A percentile compares a stretch with the other conserved stretches of the same genome.
Evolutionary conservation across 805 yeast genomes (phyloP).

Genomic region (Scheffersomyces coipomensis): DNA sequence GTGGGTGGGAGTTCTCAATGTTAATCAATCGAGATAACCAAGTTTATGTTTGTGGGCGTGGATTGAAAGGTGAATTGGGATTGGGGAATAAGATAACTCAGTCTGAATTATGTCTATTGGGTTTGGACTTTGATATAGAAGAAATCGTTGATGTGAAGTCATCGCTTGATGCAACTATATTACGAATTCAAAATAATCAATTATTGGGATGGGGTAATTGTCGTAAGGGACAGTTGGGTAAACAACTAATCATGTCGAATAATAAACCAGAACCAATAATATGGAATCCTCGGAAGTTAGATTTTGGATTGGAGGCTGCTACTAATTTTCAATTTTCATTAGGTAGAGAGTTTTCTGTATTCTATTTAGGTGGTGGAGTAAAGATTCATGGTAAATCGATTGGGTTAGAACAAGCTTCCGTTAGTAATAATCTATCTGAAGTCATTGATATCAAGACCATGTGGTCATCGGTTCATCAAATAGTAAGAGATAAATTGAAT

Average conservation of each 20-base stretch:
- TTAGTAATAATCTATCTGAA: too few relatives aligned
- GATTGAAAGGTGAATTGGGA: conserved; percentile 77
- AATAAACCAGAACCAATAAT: conserved; percentile 6
- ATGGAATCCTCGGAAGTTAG: conserved; percentile 21
- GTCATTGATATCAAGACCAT: conserved; percentile 36
- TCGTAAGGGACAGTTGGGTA: conserved; percentile 56
- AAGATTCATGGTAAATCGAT: conserved; percentile 9
- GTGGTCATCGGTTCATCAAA: conserved; percentile 78
- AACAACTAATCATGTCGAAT: conserved; percentile 1
- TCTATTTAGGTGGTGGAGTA: conserved; percentile 13
- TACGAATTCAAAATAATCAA: conserved; percentile 37
- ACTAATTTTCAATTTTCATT: conserved; percentile 24
- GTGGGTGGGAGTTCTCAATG: conserved; percentile 81
- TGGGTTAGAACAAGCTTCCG: too few relatives aligned
- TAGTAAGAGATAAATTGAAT: conserved; percentile 8
- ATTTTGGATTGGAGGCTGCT: conserved; percentile 7
- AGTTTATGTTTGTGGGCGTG: conserved; percentile 59
- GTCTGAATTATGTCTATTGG: conserved; percentile 8
- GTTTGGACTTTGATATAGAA: conserved; percentile 1
- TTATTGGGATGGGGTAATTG: conserved; percentile 70
- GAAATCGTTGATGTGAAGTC: conserved; percentile 18
- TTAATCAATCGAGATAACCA: conserved; percentile 40
- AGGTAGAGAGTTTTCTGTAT: conserved; percentile 60
- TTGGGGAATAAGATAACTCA: conserved; percentile 18
- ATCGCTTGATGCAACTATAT: conserved; percentile 47